These are phyloP conservation scores for Syzygium aqueum DNA, from an alignment of 345 rosid genomes.

Conservation along the genomic window DNA sequence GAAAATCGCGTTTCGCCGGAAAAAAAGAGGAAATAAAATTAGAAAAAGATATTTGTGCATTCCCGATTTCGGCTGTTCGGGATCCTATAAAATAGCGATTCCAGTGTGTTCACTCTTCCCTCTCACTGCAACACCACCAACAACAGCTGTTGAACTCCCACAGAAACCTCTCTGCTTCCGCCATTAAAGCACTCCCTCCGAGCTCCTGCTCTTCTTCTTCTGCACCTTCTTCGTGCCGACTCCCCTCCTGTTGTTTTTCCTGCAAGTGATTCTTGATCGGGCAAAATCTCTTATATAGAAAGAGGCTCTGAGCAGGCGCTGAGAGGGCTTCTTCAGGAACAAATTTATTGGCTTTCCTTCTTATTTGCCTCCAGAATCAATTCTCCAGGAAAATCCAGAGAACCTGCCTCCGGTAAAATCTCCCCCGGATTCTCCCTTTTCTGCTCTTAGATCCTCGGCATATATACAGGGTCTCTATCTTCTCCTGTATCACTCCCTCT, in stretches of 20 bases:
- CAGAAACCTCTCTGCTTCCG: neutral
- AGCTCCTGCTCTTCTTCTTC: neutral
- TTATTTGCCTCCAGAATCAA: neutral
- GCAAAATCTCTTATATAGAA: neutral
- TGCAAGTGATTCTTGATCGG: neutral
- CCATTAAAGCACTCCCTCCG: neutral
- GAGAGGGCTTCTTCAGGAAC: neutral
- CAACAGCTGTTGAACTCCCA: neutral
- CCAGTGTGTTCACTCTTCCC: constrained; percentile 17
- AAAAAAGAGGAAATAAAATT: neutral
- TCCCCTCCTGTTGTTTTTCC: neutral
- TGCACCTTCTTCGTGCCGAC: neutral
- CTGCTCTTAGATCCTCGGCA: neutral
- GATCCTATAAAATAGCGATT: constrained; percentile 54
- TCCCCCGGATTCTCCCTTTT: neutral
- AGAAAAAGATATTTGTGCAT: neutral
- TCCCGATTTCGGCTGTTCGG: constrained; percentile 17
- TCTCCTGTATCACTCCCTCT: neutral
- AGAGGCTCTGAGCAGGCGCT: neutral
- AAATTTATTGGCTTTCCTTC: neutral
- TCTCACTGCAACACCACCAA: neutral
- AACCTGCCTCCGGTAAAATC: no score
- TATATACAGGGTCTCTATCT: neutral
- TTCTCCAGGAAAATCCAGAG: neutral
- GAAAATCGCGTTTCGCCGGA: neutral